phyloP scores from a whole-genome alignment of 441 rosid species.

The Populus tomentosa region DNA sequence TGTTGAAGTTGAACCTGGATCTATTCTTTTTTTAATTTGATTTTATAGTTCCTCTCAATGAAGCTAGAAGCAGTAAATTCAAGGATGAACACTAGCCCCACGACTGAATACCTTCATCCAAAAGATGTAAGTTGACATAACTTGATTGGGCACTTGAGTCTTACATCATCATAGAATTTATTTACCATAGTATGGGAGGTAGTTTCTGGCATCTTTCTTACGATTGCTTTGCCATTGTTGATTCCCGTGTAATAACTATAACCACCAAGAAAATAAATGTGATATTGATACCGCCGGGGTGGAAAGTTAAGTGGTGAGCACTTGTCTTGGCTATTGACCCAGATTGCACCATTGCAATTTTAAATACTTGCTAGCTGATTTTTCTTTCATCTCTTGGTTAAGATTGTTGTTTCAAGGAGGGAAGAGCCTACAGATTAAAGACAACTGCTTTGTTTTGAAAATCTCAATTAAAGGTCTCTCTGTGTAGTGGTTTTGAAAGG shows the following conservation, averaged over 20 bases:
- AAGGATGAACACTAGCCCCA: constrained; percentile 44
- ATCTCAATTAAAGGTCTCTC: background rate
- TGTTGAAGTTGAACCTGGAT: background rate
- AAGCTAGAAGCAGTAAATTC: constrained; percentile 81
- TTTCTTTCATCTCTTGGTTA: background rate
- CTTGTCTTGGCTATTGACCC: background rate
- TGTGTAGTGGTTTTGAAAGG: background rate
- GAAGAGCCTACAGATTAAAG: background rate
- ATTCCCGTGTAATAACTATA: background rate
- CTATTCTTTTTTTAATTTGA: background rate
- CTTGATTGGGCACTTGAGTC: background rate
- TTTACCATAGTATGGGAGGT: background rate
- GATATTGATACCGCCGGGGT: background rate
- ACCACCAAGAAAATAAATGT: background rate
- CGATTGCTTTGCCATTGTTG: background rate
- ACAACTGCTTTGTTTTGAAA: background rate
- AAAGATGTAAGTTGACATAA: constrained; percentile 50
- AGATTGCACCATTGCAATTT: background rate
- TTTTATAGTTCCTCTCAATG: constrained; percentile 73
- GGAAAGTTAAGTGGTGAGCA: background rate
- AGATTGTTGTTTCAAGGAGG: background rate
- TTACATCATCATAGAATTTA: background rate
- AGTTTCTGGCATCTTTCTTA: background rate
- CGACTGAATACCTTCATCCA: constrained; percentile 51
- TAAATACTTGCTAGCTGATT: background rate